Percentiles rank a stretch among this genome's conserved stretches.
Conservation (phyloP, 306 rosid species). For the Pyrus betulifolia region DNA sequence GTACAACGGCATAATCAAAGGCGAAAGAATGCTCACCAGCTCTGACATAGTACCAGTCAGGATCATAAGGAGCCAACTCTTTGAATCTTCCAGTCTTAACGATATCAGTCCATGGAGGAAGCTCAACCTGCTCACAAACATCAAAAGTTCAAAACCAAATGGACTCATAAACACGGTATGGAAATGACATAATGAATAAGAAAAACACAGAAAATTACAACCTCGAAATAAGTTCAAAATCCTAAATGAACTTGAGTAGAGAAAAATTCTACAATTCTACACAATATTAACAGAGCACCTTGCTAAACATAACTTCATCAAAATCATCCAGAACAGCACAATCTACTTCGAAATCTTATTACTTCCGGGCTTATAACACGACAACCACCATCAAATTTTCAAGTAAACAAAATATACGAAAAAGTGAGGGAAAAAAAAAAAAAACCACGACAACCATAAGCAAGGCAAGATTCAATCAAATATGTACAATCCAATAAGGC, state of each 20-base stretch:
- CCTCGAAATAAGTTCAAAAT: neutral
- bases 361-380: neutral
- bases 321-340: neutral
- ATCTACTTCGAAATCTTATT: neutral
- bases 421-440: neutral
- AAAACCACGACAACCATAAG: neutral
- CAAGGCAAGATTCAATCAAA: neutral
- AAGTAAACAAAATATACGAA: neutral
- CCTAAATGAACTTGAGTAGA: neutral
- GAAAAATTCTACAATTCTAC: neutral
- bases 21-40: conserved; percentile 28
- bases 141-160: neutral
- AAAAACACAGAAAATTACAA: neutral
- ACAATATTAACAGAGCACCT: neutral
- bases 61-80: conserved; percentile 54
- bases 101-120: conserved; percentile 50
- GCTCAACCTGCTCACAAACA: conserved; percentile 28
- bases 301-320: neutral
- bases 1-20: neutral
- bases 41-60: conserved; percentile 51
- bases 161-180: neutral
- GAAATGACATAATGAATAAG: neutral
- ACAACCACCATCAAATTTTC: neutral
- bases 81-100: conserved; percentile 52
- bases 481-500: neutral